Base-by-base conservation (phyloP, 305 asterid species). In the Plantago coronopus region DNA sequence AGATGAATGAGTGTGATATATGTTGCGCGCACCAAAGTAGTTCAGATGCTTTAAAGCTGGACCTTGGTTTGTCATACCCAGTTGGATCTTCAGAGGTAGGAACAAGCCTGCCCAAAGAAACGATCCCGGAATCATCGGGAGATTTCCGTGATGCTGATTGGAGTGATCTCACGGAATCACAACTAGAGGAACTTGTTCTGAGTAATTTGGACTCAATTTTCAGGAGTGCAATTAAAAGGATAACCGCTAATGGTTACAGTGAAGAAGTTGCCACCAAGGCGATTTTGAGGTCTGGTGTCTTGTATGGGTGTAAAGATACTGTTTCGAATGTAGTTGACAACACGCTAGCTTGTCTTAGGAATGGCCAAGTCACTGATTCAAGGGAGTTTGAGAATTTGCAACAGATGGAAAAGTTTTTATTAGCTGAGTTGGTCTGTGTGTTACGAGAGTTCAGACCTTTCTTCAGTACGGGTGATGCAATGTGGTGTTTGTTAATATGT, bases 401-500 rank as follows among this genome's bases (percentile, higher is more conserved):
- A 63, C 88, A 89, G 69, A 81, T 89, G 89, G 89, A 81, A 72
- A 82, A 77, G 78, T 89, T 81, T 77, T 79, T 93, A 66, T 71
- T 93, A 65, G 98, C 97, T 2, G 98, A 93, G 74, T 75, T 90
- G 70, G 96, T 93, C 59, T 89, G 97, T 65, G 85, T 83, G 66
- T 65, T 93, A 23, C 74, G 80, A 67, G 97, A 89, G 71, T 84
- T 93, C 50, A 78, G 88, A 57, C 97, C 98, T 46, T 81, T 81
- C 73, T 87, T 79, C 69, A 89, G 96, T 82, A 86, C 84, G 2
- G 95, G 97, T 54, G 96, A 93, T 58, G 96, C 98, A 61, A 93
- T 93, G 97, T 93, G 98, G 98, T 89, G 88, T 72, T 73, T 93
- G 78, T 73, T 93, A 78, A 74, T 89, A 71, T 86, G 96, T 57